These are phyloP conservation scores for Aegilops tauschii DNA, from an alignment of 176 grass and related monocot genomes.

Conservation along the genomic window DNA sequence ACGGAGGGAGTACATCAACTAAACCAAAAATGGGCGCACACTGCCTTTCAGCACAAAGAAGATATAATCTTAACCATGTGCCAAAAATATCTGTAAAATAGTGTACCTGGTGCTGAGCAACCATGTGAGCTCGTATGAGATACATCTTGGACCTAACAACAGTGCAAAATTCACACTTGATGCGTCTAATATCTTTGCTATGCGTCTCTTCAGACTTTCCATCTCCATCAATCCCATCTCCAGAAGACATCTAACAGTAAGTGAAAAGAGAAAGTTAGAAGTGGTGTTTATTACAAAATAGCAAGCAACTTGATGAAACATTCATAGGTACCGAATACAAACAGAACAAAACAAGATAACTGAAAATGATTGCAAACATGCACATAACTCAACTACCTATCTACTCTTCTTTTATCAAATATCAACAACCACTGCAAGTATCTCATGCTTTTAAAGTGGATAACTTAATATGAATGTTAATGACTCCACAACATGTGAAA, in stretches of 20 bases:
- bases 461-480: not conserved
- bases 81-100: not conserved
- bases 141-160: slow-evolving; percentile 58
- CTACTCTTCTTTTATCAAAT: not conserved
- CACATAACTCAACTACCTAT: not conserved
- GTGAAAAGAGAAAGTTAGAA: slow-evolving; percentile 10
- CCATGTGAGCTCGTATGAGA: slow-evolving; percentile 62
- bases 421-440: not conserved
- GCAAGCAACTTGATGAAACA: not conserved
- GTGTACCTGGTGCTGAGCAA: slow-evolving; percentile 44
- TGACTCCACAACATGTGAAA: not conserved
- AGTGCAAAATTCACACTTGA: slow-evolving; percentile 59
- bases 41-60: not conserved
- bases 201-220: not conserved
- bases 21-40: not conserved
- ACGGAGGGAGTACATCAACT: not conserved
- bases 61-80: not conserved
- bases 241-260: slow-evolving; percentile 44
- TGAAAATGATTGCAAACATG: not conserved
- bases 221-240: slow-evolving; percentile 6
- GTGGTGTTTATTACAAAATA: not conserved
- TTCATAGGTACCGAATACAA: not conserved
- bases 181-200: slow-evolving; percentile 48
- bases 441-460: not conserved
- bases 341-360: not conserved